Conservation (phyloP, 441 rosid species). For the Bocquillonia castaneifolia region DNA sequence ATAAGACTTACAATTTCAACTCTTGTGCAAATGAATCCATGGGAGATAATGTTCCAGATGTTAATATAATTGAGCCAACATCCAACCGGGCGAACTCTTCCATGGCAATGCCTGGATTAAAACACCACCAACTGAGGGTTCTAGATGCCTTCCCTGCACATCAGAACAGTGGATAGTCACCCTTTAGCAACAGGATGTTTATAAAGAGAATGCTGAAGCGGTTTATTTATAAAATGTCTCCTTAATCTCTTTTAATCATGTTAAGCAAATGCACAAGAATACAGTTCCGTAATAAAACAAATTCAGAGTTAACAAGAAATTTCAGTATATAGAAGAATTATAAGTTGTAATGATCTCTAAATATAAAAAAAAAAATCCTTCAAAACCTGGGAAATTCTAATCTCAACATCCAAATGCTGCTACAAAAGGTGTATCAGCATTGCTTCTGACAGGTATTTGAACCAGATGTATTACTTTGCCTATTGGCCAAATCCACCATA, state of each 20-base stretch:
- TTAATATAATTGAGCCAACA: conserved; percentile 79
- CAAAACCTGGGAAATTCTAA: conserved; percentile 1
- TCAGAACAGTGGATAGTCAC: conserved; percentile 14
- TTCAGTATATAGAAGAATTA: neutral
- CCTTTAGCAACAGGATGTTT: neutral
- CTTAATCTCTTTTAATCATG: neutral
- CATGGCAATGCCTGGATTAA: conserved; percentile 97
- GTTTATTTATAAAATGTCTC: neutral
- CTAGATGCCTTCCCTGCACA: conserved; percentile 73
- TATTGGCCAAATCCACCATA: neutral
- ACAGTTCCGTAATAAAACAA: neutral
- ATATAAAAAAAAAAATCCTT: conserved; percentile 11
- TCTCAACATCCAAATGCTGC: neutral
- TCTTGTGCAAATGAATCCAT: conserved; percentile 90
- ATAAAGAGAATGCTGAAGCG: neutral
- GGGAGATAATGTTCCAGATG: conserved; percentile 96
- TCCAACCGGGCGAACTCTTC: conserved; percentile 66
- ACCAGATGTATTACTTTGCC: neutral
- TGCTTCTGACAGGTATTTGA: conserved; percentile 2
- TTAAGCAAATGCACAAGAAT: neutral
- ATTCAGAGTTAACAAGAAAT: neutral
- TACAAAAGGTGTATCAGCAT: neutral
- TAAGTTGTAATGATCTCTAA: neutral
- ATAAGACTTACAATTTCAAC: conserved; percentile 65
- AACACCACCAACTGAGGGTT: conserved; percentile 98